A percentile compares a stretch with the other conserved stretches of the same genome.
Conservation (phyloP, 2,329 filamentous ascomycete species). For the Colletotrichum sp. region DNA sequence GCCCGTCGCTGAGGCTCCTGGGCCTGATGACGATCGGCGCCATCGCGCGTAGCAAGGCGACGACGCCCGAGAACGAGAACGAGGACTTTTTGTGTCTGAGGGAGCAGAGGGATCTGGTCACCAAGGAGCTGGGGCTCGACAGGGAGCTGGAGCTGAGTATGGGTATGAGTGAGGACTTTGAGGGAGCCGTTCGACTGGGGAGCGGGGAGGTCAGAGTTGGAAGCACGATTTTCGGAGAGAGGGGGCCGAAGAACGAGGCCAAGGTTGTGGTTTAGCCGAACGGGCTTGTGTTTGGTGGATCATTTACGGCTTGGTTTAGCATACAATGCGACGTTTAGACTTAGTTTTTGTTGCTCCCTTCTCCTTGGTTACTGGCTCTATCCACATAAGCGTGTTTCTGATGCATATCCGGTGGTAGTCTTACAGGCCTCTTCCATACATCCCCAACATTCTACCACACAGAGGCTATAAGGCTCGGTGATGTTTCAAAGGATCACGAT, state of each 20-base stretch:
- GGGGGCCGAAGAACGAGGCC: slow-evolving; percentile 81
- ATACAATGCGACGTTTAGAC: neutral
- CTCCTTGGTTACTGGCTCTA: neutral
- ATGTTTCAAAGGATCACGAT: neutral
- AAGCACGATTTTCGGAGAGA: slow-evolving; percentile 89
- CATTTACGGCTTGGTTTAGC: neutral
- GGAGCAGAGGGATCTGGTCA: slow-evolving; percentile 74
- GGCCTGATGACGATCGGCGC: slow-evolving; percentile 98
- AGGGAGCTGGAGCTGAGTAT: slow-evolving; percentile 87
- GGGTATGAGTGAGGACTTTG: slow-evolving; percentile 98
- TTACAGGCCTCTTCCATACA: neutral
- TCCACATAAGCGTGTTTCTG: neutral
- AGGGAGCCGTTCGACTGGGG: slow-evolving; percentile 82
- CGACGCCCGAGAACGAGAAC: slow-evolving; percentile 80
- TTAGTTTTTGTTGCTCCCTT: neutral
- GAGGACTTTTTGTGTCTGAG: slow-evolving; percentile 81
- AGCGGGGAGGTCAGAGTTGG: slow-evolving; percentile 91
- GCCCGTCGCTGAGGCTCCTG: slow-evolving; percentile 74
- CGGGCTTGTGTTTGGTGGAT: neutral
- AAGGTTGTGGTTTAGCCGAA: slow-evolving; percentile 59
- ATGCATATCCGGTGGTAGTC: neutral
- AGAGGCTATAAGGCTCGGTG: neutral
- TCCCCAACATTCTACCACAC: neutral
- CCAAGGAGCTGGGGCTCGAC: slow-evolving; percentile 49
- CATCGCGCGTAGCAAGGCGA: slow-evolving; percentile 81